phyloP scores from a whole-genome alignment of 352 stramenopile species.

The Globisporangium apiculatum region DNA sequence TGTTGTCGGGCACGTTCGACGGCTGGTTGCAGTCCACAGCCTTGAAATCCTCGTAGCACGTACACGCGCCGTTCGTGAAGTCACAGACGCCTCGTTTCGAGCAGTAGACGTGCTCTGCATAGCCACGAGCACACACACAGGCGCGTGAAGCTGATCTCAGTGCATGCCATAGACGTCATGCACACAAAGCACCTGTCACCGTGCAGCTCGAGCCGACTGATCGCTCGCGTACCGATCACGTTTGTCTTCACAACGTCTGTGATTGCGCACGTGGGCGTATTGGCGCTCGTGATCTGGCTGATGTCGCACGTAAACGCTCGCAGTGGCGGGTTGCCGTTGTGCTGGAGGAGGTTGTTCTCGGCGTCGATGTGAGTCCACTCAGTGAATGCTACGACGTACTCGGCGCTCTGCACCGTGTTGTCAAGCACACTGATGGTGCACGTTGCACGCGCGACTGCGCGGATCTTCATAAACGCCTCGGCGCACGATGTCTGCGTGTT shows the following conservation, averaged over 20 bases:
- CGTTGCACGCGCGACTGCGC: constrained; percentile 28
- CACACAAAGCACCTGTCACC: background rate
- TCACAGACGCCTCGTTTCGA: constrained; percentile 76
- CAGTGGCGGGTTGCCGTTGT: constrained; percentile 70
- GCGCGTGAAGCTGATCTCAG: too few species aligned
- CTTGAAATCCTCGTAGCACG: constrained; percentile 74
- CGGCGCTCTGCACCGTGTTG: constrained; percentile 29
- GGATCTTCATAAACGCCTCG: constrained; percentile 33
- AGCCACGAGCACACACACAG: background rate
- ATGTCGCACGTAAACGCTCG: constrained; percentile 75
- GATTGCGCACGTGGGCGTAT: constrained; percentile 53
- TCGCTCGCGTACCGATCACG: constrained; percentile 35
- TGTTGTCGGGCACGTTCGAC: constrained; percentile 55
- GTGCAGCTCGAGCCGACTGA: background rate
- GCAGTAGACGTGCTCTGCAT: constrained; percentile 69
- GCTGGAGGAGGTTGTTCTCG: constrained; percentile 81
- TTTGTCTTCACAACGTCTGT: constrained; percentile 46
- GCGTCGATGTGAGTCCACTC: constrained; percentile 46
- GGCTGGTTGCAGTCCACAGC: constrained; percentile 62
- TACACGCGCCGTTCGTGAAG: constrained; percentile 54
- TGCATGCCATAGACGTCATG: too few species aligned
- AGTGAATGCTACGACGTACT: constrained; percentile 64
- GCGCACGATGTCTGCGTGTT: constrained; percentile 30
- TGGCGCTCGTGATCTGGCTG: constrained; percentile 34
- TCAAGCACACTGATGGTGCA: constrained; percentile 31